Evolutionary conservation across 2,329 filamentous ascomycete species (phyloP).

Genomic region (Sphaerulina musiva): DNA sequence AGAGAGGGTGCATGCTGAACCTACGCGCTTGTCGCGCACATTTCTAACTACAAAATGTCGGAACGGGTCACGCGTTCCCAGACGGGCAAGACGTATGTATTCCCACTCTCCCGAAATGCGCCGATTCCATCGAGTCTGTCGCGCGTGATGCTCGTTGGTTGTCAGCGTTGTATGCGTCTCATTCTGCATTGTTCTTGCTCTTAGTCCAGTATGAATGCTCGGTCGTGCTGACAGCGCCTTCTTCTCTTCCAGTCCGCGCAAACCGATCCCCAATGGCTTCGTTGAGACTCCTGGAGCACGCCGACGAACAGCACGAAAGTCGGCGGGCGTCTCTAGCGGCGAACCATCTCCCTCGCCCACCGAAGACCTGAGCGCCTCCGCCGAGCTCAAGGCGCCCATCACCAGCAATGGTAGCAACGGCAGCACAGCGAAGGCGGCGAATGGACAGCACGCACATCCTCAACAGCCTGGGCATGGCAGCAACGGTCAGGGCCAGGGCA

Average conservation of each 20-base stretch:
- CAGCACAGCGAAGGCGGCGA: conserved; percentile 20
- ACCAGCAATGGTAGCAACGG: conserved; percentile 5
- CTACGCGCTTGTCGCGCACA: conserved; percentile 4
- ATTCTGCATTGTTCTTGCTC: neutral
- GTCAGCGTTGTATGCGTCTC: neutral
- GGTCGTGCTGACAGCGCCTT: conserved; percentile 1
- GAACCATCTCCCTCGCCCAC: conserved; percentile 35
- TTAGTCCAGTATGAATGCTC: neutral
- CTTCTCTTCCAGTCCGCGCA: conserved; percentile 14
- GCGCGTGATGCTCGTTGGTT: neutral
- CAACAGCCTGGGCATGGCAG: conserved; percentile 30
- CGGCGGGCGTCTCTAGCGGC: conserved; percentile 28
- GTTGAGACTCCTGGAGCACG: conserved; percentile 45
- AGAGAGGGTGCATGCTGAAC: neutral
- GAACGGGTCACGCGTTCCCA: conserved; percentile 40
- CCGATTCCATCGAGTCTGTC: neutral
- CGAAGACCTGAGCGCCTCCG: conserved; percentile 19
- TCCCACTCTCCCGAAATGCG: neutral
- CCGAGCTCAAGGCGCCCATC: conserved; percentile 9
- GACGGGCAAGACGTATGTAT: conserved; percentile 43
- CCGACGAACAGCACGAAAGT: conserved; percentile 38
- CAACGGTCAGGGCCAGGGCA: conserved; percentile 35
- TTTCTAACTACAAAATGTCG: conserved; percentile 15
- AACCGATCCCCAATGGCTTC: conserved; percentile 41
- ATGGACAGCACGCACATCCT: conserved; percentile 32